These are phyloP conservation scores for Petunia secreta DNA, from an alignment of 257 asterid species.

Conservation along the genomic window DNA sequence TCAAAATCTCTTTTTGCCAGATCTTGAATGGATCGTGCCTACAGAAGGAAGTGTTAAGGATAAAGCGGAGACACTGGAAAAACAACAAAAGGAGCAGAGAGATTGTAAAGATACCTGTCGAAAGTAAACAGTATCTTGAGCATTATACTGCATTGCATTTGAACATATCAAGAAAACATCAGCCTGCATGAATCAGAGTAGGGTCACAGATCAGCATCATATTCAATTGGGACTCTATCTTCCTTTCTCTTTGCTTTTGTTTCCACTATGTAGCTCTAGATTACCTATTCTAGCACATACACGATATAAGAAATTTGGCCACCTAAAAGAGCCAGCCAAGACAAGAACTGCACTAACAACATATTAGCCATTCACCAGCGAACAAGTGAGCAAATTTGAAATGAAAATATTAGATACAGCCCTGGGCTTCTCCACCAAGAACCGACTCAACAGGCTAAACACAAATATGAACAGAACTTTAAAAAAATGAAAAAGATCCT, in stretches of 20 bases:
- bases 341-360: background rate
- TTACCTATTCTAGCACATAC: slow-evolving; percentile 1
- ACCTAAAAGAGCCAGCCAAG: background rate
- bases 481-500: slow-evolving; percentile 9
- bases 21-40: slow-evolving; percentile 93
- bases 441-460: background rate
- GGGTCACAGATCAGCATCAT: background rate
- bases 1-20: slow-evolving; percentile 81
- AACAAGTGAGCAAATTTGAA: background rate
- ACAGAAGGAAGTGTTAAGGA: slow-evolving; percentile 31
- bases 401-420: background rate
- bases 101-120: slow-evolving; percentile 70
- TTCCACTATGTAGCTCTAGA: slow-evolving; percentile 5
- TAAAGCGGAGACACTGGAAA: slow-evolving; percentile 18
- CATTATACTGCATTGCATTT: slow-evolving; percentile 92
- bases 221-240: background rate
- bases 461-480: background rate
- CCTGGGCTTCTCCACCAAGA: background rate
- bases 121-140: slow-evolving; percentile 76
- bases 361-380: background rate
- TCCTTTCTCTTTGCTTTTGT: background rate
- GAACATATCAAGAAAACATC: slow-evolving; percentile 89
- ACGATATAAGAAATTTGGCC: background rate
- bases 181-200: slow-evolving; percentile 56
- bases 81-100: background rate